Base-by-base conservation (phyloP, 2,329 filamentous ascomycete species). In the Botryosphaeria dothidea region DNA sequence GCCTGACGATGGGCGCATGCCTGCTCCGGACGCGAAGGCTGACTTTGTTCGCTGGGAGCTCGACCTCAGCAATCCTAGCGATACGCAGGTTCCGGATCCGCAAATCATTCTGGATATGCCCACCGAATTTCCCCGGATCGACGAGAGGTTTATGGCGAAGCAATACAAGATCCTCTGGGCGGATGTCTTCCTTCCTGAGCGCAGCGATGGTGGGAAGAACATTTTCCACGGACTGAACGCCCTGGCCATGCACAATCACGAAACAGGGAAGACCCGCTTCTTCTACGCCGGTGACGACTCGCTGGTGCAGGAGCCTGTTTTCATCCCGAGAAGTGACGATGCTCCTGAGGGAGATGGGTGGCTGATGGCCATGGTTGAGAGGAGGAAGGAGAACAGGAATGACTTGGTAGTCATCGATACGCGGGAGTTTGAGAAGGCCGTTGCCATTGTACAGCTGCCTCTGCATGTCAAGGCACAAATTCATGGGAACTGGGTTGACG, bases 291-390 rank as follows among this genome's bases (percentile, higher is more conserved):
- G 72, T 8, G 71, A 69, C 49, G 71, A 70, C 15, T 71, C 74
- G 15, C 78, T 80, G 0, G 80, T 83, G 65, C 82, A 85, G 68
- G 83, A 85, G 68, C 83, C 83, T 0, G 78, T 82, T 0, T 85
- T 85, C 66, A 79, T 85, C 25, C 82, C 83, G 2, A 71, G 74
- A n/a, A 69, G 69, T 0, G 73, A 76, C 3, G 74, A 75, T 31
- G 78, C 75, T 1, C 71, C 65, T 1, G 82, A 85, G 67, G 82
- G 80, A 0, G 81, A 85, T 66, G 83, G 83, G 1, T 84, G 81
- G 66, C 68, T 83, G 25, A 74, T 80, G 51, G 77, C 79, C n/a
- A 74, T 82, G 58, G 72, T 81, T 45, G 82, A 83, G 67, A 76
- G 68, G 2, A 46, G 56, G 15, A 57, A 43, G 1, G 56, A 48